These are phyloP conservation scores for Exserohilum rostratum DNA, from an alignment of 2,329 filamentous ascomycete genomes.

Conservation along the genomic window DNA sequence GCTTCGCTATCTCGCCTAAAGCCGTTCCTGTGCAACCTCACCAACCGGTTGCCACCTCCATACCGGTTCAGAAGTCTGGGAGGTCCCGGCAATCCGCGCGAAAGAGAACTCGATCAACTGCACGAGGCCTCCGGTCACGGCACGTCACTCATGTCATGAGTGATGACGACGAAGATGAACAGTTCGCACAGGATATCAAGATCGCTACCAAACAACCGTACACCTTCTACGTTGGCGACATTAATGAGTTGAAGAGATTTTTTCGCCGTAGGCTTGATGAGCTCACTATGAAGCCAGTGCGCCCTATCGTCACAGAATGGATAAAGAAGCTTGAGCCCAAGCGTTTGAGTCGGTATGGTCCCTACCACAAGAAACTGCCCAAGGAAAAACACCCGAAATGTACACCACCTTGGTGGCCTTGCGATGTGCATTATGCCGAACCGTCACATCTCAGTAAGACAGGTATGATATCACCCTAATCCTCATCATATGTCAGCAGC, in stretches of 20 bases:
- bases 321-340: constrained; percentile 37
- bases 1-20: background rate
- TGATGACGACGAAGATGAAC: constrained; percentile 12
- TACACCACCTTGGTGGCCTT: constrained; percentile 42
- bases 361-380: constrained; percentile 32
- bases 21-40: background rate
- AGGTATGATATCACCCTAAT: constrained; percentile 19
- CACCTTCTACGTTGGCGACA: constrained; percentile 37
- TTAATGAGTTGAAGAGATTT: constrained; percentile 29
- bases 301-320: constrained; percentile 42
- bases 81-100: constrained; percentile 10
- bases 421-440: constrained; percentile 36
- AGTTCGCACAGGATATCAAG: constrained; percentile 1
- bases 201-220: constrained; percentile 15
- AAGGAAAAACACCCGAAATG: constrained; percentile 14
- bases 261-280: constrained; percentile 33
- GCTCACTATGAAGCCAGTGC: constrained; percentile 42
- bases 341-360: constrained; percentile 31
- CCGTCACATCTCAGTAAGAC: constrained; percentile 39
- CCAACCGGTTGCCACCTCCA: background rate
- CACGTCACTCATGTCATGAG: background rate
- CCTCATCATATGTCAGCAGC: background rate
- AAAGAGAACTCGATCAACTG: constrained; percentile 22
- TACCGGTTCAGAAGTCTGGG: constrained; percentile 14
- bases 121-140: constrained; percentile 2